Percentiles rank a stretch among this genome's conserved stretches.
These are phyloP conservation scores for Erodium moschatum DNA, from an alignment of 441 rosid species.

Conservation along the genomic window DNA sequence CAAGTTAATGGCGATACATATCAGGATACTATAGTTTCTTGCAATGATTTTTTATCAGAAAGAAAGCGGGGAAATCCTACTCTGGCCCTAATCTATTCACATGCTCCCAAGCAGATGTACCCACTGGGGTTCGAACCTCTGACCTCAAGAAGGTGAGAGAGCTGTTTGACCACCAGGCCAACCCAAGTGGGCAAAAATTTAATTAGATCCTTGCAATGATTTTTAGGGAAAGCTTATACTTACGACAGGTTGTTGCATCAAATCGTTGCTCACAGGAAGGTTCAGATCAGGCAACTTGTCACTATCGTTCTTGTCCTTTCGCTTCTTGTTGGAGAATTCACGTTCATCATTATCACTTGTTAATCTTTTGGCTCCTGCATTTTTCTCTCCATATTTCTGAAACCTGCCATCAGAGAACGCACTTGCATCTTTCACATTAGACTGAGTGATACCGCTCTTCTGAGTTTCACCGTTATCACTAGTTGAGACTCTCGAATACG, in stretches of 20 bases:
- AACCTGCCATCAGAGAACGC: conserved; percentile 16
- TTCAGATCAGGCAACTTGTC: conserved; percentile 31
- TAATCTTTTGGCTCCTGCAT: conserved; percentile 18
- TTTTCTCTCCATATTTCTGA: conserved; percentile 19
- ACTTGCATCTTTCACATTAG: conserved; percentile 15
- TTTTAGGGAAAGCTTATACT: conserved; percentile 11
- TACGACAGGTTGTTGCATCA: conserved; percentile 20
- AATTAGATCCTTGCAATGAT: conserved; percentile 11
- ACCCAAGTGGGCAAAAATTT: no score
- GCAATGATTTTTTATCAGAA: conserved; percentile 9
- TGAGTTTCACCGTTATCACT: conserved; percentile 19
- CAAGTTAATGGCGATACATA: not conserved
- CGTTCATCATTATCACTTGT: conserved; percentile 14
- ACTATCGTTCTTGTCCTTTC: conserved; percentile 21
- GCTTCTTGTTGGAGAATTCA: conserved; percentile 18
- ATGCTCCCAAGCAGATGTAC: no score
- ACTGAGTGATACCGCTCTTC: conserved; percentile 12
- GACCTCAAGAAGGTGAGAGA: no score
- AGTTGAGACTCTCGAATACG: conserved; percentile 21
- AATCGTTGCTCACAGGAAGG: conserved; percentile 22
- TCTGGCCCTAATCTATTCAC: no score
- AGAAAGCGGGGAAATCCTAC: no score
- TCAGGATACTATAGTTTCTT: conserved; percentile 7
- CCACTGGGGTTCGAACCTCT: no score
- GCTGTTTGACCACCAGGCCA: no score